A percentile compares a stretch with the other conserved stretches of the same genome.
These are phyloP conservation scores for Saprolegnia parasitica DNA, from an alignment of 352 stramenopile species.

Conservation along the genomic window DNA sequence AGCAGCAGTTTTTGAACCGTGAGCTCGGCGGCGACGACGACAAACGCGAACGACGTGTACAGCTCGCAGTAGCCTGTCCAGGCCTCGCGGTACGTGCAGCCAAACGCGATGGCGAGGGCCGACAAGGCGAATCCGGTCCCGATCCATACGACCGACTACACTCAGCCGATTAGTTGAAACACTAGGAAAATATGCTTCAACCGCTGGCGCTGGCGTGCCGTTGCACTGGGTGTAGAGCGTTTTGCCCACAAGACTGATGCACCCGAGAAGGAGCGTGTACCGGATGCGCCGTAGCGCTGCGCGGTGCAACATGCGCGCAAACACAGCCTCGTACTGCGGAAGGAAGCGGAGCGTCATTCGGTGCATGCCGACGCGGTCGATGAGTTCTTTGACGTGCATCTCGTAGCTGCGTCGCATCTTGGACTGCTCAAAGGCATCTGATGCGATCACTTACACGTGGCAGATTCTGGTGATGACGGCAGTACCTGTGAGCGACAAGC, in stretches of 20 bases:
- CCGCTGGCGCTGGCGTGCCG: not conserved
- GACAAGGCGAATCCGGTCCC: conserved; percentile 32
- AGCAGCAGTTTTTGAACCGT: conserved; percentile 40
- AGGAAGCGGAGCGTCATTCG: conserved; percentile 41
- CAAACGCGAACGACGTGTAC: conserved; percentile 38
- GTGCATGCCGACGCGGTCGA: conserved; percentile 39
- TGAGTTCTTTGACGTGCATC: conserved; percentile 37
- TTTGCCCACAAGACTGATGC: conserved; percentile 36
- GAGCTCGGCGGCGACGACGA: conserved; percentile 33
- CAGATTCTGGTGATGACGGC: not conserved
- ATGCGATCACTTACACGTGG: not conserved
- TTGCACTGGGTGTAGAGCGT: conserved; percentile 20
- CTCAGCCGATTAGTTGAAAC: not conserved
- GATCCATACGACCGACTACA: conserved; percentile 30
- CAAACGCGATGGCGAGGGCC: conserved; percentile 23
- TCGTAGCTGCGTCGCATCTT: not conserved
- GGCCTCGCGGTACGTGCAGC: conserved; percentile 31
- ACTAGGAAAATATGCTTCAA: not conserved
- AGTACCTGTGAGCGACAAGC: not conserved
- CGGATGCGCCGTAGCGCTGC: conserved; percentile 38
- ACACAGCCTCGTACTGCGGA: conserved; percentile 34
- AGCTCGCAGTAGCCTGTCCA: conserved; percentile 37
- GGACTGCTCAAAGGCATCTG: not conserved
- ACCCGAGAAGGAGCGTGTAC: conserved; percentile 36
- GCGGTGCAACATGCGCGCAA: conserved; percentile 34